Conservation (phyloP, 805 yeast species). For the Torulaspora delbrueckii region DNA sequence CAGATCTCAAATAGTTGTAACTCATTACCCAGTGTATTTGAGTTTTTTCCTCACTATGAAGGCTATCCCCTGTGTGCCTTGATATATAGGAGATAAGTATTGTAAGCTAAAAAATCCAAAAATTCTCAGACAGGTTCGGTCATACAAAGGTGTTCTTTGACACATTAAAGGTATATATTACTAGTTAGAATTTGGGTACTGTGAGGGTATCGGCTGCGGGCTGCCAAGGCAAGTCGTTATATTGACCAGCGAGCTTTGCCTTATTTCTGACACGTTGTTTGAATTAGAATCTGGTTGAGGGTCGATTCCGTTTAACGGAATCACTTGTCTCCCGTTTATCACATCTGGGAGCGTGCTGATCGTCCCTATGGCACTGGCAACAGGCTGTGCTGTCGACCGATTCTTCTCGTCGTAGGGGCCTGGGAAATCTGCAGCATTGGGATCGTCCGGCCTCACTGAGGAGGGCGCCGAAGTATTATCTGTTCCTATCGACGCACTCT, state of each 20-base stretch:
- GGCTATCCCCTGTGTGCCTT: neutral
- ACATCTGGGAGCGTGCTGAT: conserved; percentile 17
- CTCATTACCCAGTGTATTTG: conserved; percentile 36
- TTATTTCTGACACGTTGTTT: conserved; percentile 7
- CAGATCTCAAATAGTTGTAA: conserved; percentile 50
- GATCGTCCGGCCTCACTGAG: conserved; percentile 5
- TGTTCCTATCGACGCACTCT: neutral
- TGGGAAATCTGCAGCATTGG: conserved; percentile 1
- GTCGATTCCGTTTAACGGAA: conserved; percentile 5
- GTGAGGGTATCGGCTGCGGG: conserved; percentile 4
- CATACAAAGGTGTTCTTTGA: neutral
- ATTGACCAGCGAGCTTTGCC: conserved; percentile 12
- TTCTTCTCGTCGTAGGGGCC: conserved; percentile 2
- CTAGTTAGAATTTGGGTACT: conserved; percentile 13
- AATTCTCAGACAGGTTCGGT: neutral
- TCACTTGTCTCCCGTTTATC: conserved; percentile 15
- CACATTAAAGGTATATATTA: neutral
- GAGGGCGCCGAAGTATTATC: conserved; percentile 3
- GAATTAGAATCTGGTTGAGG: conserved; percentile 2
- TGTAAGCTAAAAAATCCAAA: neutral
- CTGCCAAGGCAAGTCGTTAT: conserved; percentile 6
- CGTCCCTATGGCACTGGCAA: conserved; percentile 18
- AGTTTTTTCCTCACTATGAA: neutral
- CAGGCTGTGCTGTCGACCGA: conserved; percentile 1
- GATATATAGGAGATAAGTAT: neutral